Evolutionary conservation across 768 basidiomycete genomes (phyloP).

Genomic region (Tricholoma terreum): DNA sequence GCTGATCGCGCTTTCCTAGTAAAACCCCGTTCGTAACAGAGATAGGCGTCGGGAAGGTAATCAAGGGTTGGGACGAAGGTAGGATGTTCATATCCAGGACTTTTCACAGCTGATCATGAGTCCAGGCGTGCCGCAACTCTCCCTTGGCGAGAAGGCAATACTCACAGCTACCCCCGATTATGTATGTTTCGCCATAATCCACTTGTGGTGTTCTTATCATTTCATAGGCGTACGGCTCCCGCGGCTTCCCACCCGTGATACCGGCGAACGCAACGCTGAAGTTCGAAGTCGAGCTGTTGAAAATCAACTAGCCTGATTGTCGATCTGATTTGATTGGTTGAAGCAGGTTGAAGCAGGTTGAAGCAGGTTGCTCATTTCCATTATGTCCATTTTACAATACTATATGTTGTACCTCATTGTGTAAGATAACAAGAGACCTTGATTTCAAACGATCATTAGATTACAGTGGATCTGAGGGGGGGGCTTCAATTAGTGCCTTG

Average conservation of each 20-base stretch:
- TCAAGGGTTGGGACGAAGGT: conserved; percentile 93
- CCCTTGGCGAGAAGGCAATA: conserved; percentile 69
- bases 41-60: conserved; percentile 81
- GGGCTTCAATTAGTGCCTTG: background rate
- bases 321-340: too few relatives aligned
- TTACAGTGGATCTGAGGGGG: conserved; percentile 22
- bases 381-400: conserved; percentile 21
- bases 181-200: conserved; percentile 41
- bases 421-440: conserved; percentile 25
- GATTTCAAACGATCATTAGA: conserved; percentile 27
- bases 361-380: too few relatives aligned
- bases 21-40: conserved; percentile 58
- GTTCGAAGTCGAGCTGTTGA: conserved; percentile 82
- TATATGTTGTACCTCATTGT: conserved; percentile 18
- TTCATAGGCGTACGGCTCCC: conserved; percentile 63
- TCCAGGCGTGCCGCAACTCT: conserved; percentile 73
- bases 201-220: conserved; percentile 4
- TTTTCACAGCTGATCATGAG: conserved; percentile 12
- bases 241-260: conserved; percentile 79
- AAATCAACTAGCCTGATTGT: conserved; percentile 43
- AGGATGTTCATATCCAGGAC: conserved; percentile 17
- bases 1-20: conserved; percentile 33
- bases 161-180: conserved; percentile 73
- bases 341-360: too few relatives aligned
- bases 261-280: conserved; percentile 70